A percentile compares a stretch with the other conserved stretches of the same genome.
Conservation (phyloP, 2,329 filamentous ascomycete species). For the Aspergillus candidus region DNA sequence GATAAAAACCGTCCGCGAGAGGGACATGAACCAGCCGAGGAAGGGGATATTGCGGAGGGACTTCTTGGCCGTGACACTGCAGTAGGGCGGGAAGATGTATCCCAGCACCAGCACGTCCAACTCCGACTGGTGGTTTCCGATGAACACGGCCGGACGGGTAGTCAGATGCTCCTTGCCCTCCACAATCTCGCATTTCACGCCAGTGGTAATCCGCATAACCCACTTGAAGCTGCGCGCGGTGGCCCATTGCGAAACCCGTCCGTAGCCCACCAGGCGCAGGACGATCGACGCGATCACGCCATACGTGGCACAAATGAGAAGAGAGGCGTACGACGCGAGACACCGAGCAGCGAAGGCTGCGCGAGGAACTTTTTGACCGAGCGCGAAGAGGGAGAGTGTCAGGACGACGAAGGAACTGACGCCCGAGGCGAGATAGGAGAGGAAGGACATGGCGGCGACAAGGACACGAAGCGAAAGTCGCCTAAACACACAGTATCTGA, state of each 20-base stretch:
- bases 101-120: slow-evolving; percentile 91
- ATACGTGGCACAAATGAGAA: slow-evolving; percentile 55
- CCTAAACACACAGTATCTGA: too few relatives aligned
- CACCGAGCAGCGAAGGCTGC: slow-evolving; percentile 43
- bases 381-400: slow-evolving; percentile 43
- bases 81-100: slow-evolving; percentile 81
- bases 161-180: slow-evolving; percentile 60
- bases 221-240: slow-evolving; percentile 73
- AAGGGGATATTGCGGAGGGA: slow-evolving; percentile 73
- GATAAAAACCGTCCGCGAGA: slow-evolving; percentile 90
- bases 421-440: slow-evolving; percentile 53
- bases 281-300: slow-evolving; percentile 68
- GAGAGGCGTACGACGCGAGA: slow-evolving; percentile 41
- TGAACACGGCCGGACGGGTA: slow-evolving; percentile 77
- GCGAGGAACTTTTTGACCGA: slow-evolving; percentile 38
- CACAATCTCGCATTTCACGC: slow-evolving; percentile 67
- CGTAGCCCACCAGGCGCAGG: slow-evolving; percentile 65
- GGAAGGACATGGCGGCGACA: slow-evolving; percentile 51
- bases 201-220: slow-evolving; percentile 67
- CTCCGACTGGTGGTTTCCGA: slow-evolving; percentile 95
- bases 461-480: slow-evolving; percentile 3
- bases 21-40: slow-evolving; percentile 87
- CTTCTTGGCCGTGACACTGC: slow-evolving; percentile 87
- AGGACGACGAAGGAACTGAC: slow-evolving; percentile 61
- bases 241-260: slow-evolving; percentile 78